phyloP scores from a whole-genome alignment of 2,329 filamentous ascomycete species.

The Venturia carpophila region DNA sequence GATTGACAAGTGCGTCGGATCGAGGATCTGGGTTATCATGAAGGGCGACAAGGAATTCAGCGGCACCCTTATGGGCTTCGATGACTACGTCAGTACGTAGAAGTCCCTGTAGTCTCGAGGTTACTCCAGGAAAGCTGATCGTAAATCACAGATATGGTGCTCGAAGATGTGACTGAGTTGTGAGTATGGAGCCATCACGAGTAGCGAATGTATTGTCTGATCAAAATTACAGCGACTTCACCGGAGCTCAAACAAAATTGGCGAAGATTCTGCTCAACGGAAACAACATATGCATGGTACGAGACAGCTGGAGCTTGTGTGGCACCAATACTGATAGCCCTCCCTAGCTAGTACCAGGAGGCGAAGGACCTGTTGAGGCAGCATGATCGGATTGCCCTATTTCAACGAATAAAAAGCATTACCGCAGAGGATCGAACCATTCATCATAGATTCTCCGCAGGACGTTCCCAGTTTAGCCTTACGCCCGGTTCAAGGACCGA shows the following conservation, averaged over 20 bases:
- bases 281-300: slow-evolving; percentile 99
- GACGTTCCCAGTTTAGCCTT: not conserved
- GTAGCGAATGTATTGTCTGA: not conserved
- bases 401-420: not conserved
- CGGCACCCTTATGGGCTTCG: slow-evolving; percentile 88
- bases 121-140: slow-evolving; percentile 17
- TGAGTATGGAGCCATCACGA: slow-evolving; percentile 38
- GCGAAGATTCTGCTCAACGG: slow-evolving; percentile 94
- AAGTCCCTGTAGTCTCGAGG: slow-evolving; percentile 8
- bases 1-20: slow-evolving; percentile 98
- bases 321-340: not conserved
- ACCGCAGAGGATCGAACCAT: not conserved
- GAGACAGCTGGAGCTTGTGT: slow-evolving; percentile 22
- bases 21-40: slow-evolving; percentile 98
- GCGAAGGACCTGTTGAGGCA: slow-evolving; percentile 15
- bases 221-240: slow-evolving; percentile 63
- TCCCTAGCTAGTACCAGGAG: slow-evolving; percentile 18
- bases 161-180: slow-evolving; percentile 97
- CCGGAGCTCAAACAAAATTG: slow-evolving; percentile 77
- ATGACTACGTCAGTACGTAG: slow-evolving; percentile 98
- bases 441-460: not conserved
- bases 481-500: not conserved
- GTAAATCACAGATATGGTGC: slow-evolving; percentile 72
- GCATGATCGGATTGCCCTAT: not conserved
- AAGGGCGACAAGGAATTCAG: slow-evolving; percentile 99